A percentile compares a stretch with the other conserved stretches of the same genome.
Conservation (phyloP, 2,329 filamentous ascomycete genomes). For the Setomelanomma holmii region DNA sequence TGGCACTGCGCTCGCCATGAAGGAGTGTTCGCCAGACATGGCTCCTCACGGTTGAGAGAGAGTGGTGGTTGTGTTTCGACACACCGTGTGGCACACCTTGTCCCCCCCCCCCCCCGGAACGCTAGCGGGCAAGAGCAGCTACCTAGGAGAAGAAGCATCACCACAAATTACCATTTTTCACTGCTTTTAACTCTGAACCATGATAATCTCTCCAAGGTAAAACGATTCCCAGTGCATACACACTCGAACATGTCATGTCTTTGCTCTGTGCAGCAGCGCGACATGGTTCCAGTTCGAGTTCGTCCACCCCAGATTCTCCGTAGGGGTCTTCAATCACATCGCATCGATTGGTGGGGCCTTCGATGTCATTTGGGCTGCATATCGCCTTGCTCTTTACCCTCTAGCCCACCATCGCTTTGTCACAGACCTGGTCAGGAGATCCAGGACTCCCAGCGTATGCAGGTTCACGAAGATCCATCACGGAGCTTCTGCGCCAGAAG, state of each 20-base stretch:
- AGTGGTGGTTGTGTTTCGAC: slow-evolving; percentile 24
- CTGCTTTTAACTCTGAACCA: too few relatives aligned
- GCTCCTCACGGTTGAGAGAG: slow-evolving; percentile 15
- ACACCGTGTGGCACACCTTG: slow-evolving; percentile 6
- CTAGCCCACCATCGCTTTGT: not conserved
- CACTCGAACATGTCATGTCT: too few relatives aligned
- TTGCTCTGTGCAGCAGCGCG: not conserved
- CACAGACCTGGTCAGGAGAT: not conserved
- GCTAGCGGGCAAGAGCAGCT: too few relatives aligned
- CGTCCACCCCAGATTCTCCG: not conserved
- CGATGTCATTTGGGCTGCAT: slow-evolving; percentile 1
- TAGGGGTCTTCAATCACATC: too few relatives aligned
- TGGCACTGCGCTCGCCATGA: slow-evolving; percentile 45
- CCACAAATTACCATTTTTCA: too few relatives aligned
- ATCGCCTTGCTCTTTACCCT: not conserved
- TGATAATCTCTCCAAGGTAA: too few relatives aligned
- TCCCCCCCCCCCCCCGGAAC: not conserved
- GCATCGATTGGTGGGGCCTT: too few relatives aligned
- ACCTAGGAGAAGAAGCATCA: too few relatives aligned
- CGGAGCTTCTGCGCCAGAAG: not conserved
- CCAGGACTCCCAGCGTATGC: not conserved
- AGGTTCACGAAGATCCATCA: not conserved
- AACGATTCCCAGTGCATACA: too few relatives aligned
- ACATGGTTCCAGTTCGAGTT: not conserved
- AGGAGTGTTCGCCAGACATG: slow-evolving; percentile 49